A percentile compares a stretch with the other conserved stretches of the same genome.
These are phyloP conservation scores for Corylus heterophylla DNA, from an alignment of 306 rosid genomes.

Conservation along the genomic window DNA sequence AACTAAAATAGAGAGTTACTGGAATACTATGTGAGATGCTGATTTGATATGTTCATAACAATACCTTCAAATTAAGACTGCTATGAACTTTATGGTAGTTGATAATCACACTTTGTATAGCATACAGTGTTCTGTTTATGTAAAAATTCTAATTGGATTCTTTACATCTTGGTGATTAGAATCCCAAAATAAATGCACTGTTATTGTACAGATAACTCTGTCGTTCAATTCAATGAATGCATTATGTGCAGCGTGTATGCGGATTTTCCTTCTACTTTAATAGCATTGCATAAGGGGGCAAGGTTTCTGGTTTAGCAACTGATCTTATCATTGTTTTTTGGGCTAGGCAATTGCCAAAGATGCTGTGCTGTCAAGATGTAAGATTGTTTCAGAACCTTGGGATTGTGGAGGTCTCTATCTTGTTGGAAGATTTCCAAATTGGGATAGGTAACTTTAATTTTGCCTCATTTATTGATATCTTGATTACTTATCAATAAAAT, in stretches of 20 bases:
- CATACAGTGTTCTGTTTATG: background rate
- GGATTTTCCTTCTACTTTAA: background rate
- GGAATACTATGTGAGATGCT: background rate
- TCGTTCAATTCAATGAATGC: background rate
- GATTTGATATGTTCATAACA: background rate
- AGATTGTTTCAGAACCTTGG: slow-evolving; percentile 99
- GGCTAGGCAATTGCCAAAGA: slow-evolving; percentile 91
- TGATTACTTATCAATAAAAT: too few relatives aligned
- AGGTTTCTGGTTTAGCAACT: slow-evolving; percentile 10
- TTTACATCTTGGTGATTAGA: background rate
- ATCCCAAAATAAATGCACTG: background rate
- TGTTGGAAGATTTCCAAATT: slow-evolving; percentile 93
- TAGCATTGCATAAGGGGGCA: background rate
- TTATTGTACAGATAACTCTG: background rate
- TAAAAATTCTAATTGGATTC: background rate
- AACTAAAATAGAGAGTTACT: background rate
- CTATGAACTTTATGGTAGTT: background rate
- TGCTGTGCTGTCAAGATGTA: slow-evolving; percentile 78
- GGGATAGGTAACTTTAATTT: slow-evolving; percentile 73
- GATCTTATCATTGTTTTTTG: slow-evolving; percentile 22
- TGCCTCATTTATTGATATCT: background rate
- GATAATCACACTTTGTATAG: background rate
- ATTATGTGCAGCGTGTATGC: background rate
- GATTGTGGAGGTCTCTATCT: slow-evolving; percentile 98
- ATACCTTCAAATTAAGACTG: background rate